Evolutionary conservation across 805 yeast species (phyloP).

Genomic region (Pichia pseudocactophila): DNA sequence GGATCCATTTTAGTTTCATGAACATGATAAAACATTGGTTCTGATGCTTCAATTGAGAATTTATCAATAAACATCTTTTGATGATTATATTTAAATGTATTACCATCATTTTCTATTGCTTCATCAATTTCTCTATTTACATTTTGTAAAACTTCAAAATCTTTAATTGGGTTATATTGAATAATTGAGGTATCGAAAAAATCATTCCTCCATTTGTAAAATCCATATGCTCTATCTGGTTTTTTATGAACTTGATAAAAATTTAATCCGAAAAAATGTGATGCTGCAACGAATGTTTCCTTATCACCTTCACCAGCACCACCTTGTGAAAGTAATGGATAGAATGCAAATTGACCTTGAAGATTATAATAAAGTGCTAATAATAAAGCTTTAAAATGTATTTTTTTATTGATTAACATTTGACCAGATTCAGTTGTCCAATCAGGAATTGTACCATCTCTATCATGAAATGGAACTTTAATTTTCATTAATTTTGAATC

Average conservation of each 20-base stretch:
- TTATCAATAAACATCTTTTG: conserved; percentile 9
- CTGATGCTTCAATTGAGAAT: conserved; percentile 14
- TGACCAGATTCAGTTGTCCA: conserved; percentile 59
- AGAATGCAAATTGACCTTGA: conserved; percentile 45
- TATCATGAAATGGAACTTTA: conserved; percentile 43
- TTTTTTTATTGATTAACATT: conserved; percentile 43
- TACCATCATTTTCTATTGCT: conserved; percentile 10
- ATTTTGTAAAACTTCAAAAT: not conserved
- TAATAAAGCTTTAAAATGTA: conserved; percentile 44
- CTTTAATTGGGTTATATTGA: conserved; percentile 18
- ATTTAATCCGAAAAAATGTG: conserved; percentile 38
- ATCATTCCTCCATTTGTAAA: not conserved
- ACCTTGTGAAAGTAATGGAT: conserved; percentile 46
- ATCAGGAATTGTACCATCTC: conserved; percentile 52
- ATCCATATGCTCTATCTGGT: conserved; percentile 14
- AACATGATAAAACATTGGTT: conserved; percentile 28
- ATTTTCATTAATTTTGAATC: conserved; percentile 22
- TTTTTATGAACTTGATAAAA: conserved; percentile 43
- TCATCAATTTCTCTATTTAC: conserved; percentile 13
- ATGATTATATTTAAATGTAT: conserved; percentile 10
- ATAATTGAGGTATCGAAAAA: not conserved
- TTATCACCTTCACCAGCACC: conserved; percentile 70
- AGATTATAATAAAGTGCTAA: conserved; percentile 50
- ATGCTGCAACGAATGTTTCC: conserved; percentile 67
- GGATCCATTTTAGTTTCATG: conserved; percentile 42